A percentile compares a stretch with the other conserved stretches of the same genome.
These are phyloP conservation scores for Puya raimondii DNA, from an alignment of 176 grass and related monocot genomes.

Conservation along the genomic window DNA sequence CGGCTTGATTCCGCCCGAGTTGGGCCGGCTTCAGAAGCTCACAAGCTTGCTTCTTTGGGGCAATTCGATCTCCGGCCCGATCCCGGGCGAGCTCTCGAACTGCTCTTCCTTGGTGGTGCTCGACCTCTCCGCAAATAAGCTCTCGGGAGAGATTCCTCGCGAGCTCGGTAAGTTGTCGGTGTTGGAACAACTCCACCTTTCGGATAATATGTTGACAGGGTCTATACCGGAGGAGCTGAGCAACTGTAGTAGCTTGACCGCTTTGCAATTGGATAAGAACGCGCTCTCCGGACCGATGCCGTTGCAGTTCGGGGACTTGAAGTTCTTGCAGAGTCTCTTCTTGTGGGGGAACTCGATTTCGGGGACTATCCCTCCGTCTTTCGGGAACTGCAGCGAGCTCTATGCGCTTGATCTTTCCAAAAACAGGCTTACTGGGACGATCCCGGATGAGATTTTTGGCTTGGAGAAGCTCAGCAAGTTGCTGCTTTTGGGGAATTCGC, in stretches of 20 bases:
- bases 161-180: slow-evolving; percentile 35
- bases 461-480: slow-evolving; percentile 91
- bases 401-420: not conserved
- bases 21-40: slow-evolving; percentile 70
- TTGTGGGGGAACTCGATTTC: slow-evolving; percentile 23
- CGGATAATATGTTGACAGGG: slow-evolving; percentile 6
- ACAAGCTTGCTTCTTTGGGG: slow-evolving; percentile 10
- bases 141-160: slow-evolving; percentile 23
- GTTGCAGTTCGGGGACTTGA: slow-evolving; percentile 23
- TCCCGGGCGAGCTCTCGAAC: slow-evolving; percentile 35
- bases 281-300: slow-evolving; percentile 23
- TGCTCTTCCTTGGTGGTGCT: slow-evolving; percentile 12
- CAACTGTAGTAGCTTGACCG: slow-evolving; percentile 35
- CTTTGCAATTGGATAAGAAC: slow-evolving; percentile 19
- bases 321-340: slow-evolving; percentile 6
- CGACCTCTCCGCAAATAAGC: slow-evolving; percentile 27
- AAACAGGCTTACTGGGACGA: slow-evolving; percentile 19
- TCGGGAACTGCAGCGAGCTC: slow-evolving; percentile 27
- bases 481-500: slow-evolving; percentile 59
- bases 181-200: slow-evolving; percentile 74
- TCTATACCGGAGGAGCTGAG: slow-evolving; percentile 19
- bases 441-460: slow-evolving; percentile 71
- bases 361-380: slow-evolving; percentile 19
- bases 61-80: slow-evolving; percentile 27
- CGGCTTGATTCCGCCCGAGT: slow-evolving; percentile 45